Base-by-base conservation (phyloP, 805 yeast species). In the Candida koratica region DNA sequence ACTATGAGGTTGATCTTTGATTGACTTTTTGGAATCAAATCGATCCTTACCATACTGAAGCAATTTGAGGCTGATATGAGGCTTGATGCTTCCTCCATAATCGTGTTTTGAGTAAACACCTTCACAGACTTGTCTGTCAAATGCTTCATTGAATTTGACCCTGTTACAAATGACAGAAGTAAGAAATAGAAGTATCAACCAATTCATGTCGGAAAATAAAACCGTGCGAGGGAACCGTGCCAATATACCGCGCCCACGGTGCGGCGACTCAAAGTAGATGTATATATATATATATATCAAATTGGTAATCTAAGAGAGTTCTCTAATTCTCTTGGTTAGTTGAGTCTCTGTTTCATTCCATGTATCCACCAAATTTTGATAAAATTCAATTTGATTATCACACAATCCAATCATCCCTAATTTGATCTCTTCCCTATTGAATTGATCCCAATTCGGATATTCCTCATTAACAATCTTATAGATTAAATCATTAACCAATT, bases 21-120 rank as follows among this genome's bases (percentile, higher is more conserved):
- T 39, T 15, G 51, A 42, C 22, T 44, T 37, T 29, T 58, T 51
- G 20, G 56, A 38, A 36, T 56, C 49, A 39, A 47, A 56, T 32
- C 54, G 56, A 14, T 58, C 48, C n/a, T 47, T 46, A 34, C 57
- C 62, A 38, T 46, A 61, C 16, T 49, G 47, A 13, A 43, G 44
- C 30, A 62, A 57, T 16, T 49, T 48, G 31, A 69, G 41, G 17
- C 52, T 60, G 17, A 66, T 60, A 28, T 53, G 64, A 25, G 50
- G 64, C 41, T 77, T 80, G 7, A 66, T 60, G 17, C 71, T 68
- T 23, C 98, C 98, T 32, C 87, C 83, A 89, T 95, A 85, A 52
- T 89, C 95, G 31, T 76, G 68, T 48, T 79, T 80, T 38, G 89
- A 75, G 61, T 90, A 90, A 79, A 90, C 82, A 23, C 98, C 98